Percentiles rank a stretch among this genome's conserved stretches.
Conservation (phyloP, 768 basidiomycete species). For the Paxillus rubicundulus region DNA sequence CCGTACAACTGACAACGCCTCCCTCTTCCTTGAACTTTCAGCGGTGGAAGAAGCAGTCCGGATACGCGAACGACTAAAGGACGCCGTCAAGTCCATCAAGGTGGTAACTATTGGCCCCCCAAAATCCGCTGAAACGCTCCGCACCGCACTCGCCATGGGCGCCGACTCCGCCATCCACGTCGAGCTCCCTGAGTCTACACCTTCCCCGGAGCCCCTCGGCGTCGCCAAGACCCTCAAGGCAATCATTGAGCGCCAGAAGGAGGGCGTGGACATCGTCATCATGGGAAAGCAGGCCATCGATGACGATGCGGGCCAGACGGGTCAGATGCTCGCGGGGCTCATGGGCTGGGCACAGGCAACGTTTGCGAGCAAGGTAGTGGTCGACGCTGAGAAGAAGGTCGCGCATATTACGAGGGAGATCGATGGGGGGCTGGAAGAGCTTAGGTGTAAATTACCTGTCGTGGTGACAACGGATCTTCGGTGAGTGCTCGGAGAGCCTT, state of each 20-base stretch:
- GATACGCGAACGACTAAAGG: conserved; percentile 81
- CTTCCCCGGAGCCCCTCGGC: conserved; percentile 84
- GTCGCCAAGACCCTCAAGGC: conserved; percentile 84
- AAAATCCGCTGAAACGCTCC: conserved; percentile 85
- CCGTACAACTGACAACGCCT: no score
- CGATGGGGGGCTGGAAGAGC: conserved; percentile 88
- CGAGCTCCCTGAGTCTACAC: conserved; percentile 71
- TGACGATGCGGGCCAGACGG: conserved; percentile 93
- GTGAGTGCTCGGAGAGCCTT: conserved; percentile 42
- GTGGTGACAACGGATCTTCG: conserved; percentile 92
- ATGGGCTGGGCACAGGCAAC: conserved; percentile 82
- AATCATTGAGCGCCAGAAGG: conserved; percentile 61
- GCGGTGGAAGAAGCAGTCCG: conserved; percentile 97
- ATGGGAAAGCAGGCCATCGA: conserved; percentile 99
- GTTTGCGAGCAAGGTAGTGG: conserved; percentile 73
- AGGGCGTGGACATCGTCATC: conserved; percentile 81
- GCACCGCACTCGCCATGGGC: conserved; percentile 97
- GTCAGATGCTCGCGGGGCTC: conserved; percentile 95
- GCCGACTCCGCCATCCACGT: conserved; percentile 92
- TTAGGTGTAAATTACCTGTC: conserved; percentile 76
- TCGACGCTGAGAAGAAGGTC: conserved; percentile 60
- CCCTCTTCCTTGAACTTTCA: conserved; percentile 26
- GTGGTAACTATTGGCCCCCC: conserved; percentile 93
- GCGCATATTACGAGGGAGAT: conserved; percentile 84
- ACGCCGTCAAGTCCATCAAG: conserved; percentile 78